These are phyloP conservation scores for Yamadazyma buinensis DNA, from an alignment of 1,139 yeast genomes.

Conservation along the genomic window DNA sequence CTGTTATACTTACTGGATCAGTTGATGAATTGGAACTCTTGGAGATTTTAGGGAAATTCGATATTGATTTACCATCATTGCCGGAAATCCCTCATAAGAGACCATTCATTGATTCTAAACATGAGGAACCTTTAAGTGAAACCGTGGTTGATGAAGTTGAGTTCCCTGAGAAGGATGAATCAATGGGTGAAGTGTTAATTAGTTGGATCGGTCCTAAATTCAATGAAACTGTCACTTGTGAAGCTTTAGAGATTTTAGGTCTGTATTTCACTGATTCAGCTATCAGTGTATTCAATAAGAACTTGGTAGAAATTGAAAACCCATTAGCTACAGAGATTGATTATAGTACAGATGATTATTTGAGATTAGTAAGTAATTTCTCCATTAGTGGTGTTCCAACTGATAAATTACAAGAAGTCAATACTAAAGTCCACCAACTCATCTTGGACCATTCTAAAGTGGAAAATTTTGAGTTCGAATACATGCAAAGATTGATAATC, in stretches of 20 bases:
- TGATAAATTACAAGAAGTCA: slow-evolving; percentile 52
- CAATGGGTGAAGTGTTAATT: slow-evolving; percentile 70
- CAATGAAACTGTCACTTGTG: slow-evolving; percentile 47
- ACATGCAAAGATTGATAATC: slow-evolving; percentile 64
- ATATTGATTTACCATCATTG: slow-evolving; percentile 46
- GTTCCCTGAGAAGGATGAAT: slow-evolving; percentile 88
- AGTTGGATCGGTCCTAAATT: slow-evolving; percentile 83
- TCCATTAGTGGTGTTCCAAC: slow-evolving; percentile 76
- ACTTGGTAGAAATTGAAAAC: slow-evolving; percentile 74
- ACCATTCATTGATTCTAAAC: slow-evolving; percentile 80
- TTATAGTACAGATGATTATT: slow-evolving; percentile 67
- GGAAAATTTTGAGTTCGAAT: slow-evolving; percentile 53
- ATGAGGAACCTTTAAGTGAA: slow-evolving; percentile 37
- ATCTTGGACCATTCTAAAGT: slow-evolving; percentile 48
- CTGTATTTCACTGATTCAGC: slow-evolving; percentile 76
- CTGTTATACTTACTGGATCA: slow-evolving; percentile 79
- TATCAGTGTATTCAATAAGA: slow-evolving; percentile 60
- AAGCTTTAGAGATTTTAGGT: slow-evolving; percentile 72
- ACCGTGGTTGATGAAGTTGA: slow-evolving; percentile 51
- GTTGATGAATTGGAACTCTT: slow-evolving; percentile 73
- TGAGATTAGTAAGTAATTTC: slow-evolving; percentile 55
- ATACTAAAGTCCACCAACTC: slow-evolving; percentile 46
- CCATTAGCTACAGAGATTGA: slow-evolving; percentile 77
- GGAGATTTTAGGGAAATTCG: slow-evolving; percentile 59
- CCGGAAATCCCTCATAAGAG: slow-evolving; percentile 41